Conservation (phyloP, 2,329 filamentous ascomycete genomes). For the Botryotinia calthae region DNA sequence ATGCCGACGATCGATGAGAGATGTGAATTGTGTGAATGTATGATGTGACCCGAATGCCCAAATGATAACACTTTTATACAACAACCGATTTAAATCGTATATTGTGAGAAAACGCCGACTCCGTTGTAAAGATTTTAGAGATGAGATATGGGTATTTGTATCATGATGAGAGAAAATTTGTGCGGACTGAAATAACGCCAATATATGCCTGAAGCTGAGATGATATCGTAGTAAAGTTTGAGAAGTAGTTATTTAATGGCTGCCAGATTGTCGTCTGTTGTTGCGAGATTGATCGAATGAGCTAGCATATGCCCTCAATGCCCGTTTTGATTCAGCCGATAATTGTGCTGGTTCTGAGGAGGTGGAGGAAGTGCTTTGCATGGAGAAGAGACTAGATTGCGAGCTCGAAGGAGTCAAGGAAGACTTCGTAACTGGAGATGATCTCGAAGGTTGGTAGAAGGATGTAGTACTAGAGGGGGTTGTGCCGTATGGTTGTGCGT, state of each 20-base stretch:
- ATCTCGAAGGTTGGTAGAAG: conserved; percentile 50
- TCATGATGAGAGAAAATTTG: conserved; percentile 29
- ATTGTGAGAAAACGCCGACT: conserved; percentile 34
- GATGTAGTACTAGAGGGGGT: conserved; percentile 41
- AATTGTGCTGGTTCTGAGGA: conserved; percentile 55
- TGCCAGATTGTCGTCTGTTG: conserved; percentile 36
- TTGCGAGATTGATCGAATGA: conserved; percentile 71
- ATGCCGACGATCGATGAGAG: conserved; percentile 13
- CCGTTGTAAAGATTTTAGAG: conserved; percentile 28
- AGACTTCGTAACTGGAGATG: conserved; percentile 43
- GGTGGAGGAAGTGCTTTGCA: conserved; percentile 60
- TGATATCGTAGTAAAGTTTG: conserved; percentile 19
- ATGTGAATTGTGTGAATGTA: conserved; percentile 8
- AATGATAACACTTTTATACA: conserved; percentile 37
- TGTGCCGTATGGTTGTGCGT: conserved; percentile 56
- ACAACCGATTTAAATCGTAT: conserved; percentile 28
- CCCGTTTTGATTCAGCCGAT: conserved; percentile 73
- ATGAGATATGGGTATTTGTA: conserved; percentile 32
- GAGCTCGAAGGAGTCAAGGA: conserved; percentile 71
- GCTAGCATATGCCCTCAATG: conserved; percentile 81
- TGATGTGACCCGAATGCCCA: conserved; percentile 13
- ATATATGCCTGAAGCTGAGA: conserved; percentile 27
- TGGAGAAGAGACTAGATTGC: conserved; percentile 78
- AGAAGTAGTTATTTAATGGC: conserved; percentile 27
- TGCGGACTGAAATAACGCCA: conserved; percentile 29